Conservation (phyloP, 768 basidiomycete species). For the Tricholoma sp. region DNA sequence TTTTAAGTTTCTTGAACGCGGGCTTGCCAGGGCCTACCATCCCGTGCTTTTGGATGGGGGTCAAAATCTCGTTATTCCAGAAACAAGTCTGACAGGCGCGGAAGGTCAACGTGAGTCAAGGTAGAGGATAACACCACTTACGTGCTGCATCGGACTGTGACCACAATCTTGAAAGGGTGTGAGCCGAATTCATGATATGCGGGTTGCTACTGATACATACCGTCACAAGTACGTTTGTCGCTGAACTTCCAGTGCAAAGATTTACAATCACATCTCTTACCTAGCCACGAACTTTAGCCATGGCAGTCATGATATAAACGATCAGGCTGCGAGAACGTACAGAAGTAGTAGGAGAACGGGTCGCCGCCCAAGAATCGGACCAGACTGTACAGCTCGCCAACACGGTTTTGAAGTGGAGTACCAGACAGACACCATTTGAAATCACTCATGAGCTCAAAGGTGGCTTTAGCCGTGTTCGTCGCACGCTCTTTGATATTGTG, state of each 20-base stretch:
- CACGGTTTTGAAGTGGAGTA: constrained; percentile 94
- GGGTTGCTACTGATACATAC: constrained; percentile 32
- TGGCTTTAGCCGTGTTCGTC: constrained; percentile 95
- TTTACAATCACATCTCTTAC: constrained; percentile 91
- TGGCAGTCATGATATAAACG: not conserved
- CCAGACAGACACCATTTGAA: constrained; percentile 96
- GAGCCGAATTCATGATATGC: not conserved
- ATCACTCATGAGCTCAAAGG: constrained; percentile 78
- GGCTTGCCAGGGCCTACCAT: constrained; percentile 72
- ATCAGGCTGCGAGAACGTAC: constrained; percentile 34
- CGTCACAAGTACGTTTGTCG: constrained; percentile 79
- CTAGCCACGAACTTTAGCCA: constrained; percentile 28
- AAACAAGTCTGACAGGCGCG: constrained; percentile 66
- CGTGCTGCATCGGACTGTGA: constrained; percentile 83
- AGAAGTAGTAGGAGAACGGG: constrained; percentile 90
- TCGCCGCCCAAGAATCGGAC: constrained; percentile 91
- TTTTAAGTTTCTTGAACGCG: constrained; percentile 91
- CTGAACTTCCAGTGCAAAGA: constrained; percentile 92
- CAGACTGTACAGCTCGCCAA: constrained; percentile 97
- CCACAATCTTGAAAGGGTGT: constrained; percentile 54
- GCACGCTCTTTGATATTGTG: constrained; percentile 97
- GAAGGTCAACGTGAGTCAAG: constrained; percentile 6
- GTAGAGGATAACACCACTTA: constrained; percentile 26
- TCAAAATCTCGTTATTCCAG: constrained; percentile 96
- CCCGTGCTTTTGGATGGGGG: constrained; percentile 91